Evolutionary conservation across 2,329 filamentous ascomycete genomes (phyloP), one percentile per base, ranked within the genome.

Genomic region (Teratosphaeriaceae sp.): DNA sequence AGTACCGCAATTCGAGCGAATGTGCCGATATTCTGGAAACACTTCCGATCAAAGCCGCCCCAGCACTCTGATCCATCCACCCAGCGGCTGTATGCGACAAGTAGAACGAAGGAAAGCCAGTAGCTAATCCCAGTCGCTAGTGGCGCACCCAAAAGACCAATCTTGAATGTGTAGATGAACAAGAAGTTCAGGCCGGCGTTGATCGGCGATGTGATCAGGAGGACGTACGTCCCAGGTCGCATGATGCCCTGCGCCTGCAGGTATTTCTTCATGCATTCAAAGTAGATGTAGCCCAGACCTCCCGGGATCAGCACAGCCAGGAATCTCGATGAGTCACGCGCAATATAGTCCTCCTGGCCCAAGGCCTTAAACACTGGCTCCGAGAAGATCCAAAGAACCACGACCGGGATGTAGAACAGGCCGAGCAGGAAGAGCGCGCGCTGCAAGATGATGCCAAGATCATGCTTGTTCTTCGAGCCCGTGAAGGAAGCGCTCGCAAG

Each of bases 211-310:
- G 76, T 80, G 43, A 81, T 73, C 26, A 80, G 58, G 2, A 81
- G 64, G 3, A 80, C 75, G 47, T 80, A 81, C 0, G 77, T 80
- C n/a, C 78, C 78, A 1, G 78, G 75, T 33, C 76, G 65, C 77
- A 80, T 80, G 35, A 81, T 79, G 48, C 74, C 77, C 65, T 81
- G 72, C 2, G 73, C 73, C 56, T 76, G 72, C n/a, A 78, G 62
- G 47, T 72, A 77, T 53, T 76, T 78, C 61, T 78, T 78, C 75
- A 88, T 79, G 5, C 79, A 74, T 65, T 94, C 87, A 47, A 94
- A 94, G 67, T 85, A 94, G 30, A 94, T 79, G 55, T 94, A 94
- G 0, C 88, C 88, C 27, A 94, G 65, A 0, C 88, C 88, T 0
- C 88, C 88, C 0, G 88, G 88, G 1, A 87, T 84, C 35, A 94